Percentiles rank a stretch among this genome's conserved stretches.
Conservation (phyloP, 2,329 filamentous ascomycete species). For the Fusarium chuoi region DNA sequence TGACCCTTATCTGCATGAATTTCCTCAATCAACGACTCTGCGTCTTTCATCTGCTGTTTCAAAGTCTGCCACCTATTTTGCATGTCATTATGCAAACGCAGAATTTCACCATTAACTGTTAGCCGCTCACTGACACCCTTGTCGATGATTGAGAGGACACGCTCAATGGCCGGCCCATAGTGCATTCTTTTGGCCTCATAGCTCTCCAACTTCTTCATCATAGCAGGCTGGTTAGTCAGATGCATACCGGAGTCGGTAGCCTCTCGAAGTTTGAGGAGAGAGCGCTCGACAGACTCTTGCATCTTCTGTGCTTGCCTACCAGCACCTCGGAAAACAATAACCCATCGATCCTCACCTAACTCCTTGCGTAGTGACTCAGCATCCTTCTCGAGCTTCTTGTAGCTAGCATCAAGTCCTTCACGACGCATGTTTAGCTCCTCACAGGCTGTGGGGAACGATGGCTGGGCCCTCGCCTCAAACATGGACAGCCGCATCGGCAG, state of each 20-base stretch:
- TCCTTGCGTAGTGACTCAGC: conserved; percentile 90
- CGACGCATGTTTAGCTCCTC: conserved; percentile 85
- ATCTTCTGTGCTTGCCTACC: conserved; percentile 94
- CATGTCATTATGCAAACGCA: conserved; percentile 87
- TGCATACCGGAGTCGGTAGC: conserved; percentile 80
- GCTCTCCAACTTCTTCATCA: conserved; percentile 87
- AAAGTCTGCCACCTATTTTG: conserved; percentile 82
- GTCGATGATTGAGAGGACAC: conserved; percentile 91
- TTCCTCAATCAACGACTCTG: conserved; percentile 81
- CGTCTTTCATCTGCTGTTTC: conserved; percentile 79
- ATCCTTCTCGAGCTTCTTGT: conserved; percentile 88
- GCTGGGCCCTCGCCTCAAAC: conserved; percentile 81
- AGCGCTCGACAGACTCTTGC: conserved; percentile 93
- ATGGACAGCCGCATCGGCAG: conserved; percentile 92
- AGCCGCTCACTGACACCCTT: conserved; percentile 95
- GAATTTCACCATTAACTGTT: conserved; percentile 94
- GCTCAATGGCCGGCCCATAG: conserved; percentile 91
- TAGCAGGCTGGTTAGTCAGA: conserved; percentile 73
- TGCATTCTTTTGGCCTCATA: conserved; percentile 96
- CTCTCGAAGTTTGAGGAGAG: conserved; percentile 83
- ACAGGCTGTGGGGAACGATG: conserved; percentile 88
- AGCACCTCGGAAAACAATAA: conserved; percentile 93
- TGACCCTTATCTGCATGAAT: conserved; percentile 73
- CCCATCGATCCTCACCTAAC: conserved; percentile 94
- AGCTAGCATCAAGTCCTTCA: conserved; percentile 80